A percentile compares a stretch with the other conserved stretches of the same genome.
Evolutionary conservation across 805 yeast species (phyloP).

Genomic region (Metschnikowia noctiluminum): DNA sequence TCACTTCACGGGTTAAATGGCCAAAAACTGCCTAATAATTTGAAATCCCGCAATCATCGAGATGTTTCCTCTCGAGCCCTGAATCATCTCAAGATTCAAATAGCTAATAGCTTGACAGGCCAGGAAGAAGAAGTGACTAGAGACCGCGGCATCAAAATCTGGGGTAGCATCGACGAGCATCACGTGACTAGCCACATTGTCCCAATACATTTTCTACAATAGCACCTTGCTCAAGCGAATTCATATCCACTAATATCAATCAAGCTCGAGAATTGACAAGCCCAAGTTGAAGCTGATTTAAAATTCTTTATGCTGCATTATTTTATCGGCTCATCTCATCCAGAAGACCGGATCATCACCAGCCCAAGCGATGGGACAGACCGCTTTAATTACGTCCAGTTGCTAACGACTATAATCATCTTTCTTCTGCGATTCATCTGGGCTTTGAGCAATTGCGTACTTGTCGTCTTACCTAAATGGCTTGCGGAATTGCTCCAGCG

Average conservation of each 20-base stretch:
- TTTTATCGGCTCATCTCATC: not conserved
- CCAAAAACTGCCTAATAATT: too few species aligned
- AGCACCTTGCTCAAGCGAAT: not conserved
- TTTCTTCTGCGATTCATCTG: conserved; percentile 22
- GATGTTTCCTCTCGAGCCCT: too few species aligned
- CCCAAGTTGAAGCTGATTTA: too few species aligned
- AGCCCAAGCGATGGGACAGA: not conserved
- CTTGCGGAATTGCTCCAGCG: conserved; percentile 33
- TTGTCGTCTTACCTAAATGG: conserved; percentile 12
- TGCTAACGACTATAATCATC: conserved; percentile 4
- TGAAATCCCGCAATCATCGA: too few species aligned
- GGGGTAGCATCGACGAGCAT: conserved; percentile 1
- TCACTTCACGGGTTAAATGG: too few species aligned
- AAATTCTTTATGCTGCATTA: not conserved
- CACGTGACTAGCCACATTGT: conserved; percentile 2
- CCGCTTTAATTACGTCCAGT: conserved; percentile 1
- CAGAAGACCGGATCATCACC: not conserved
- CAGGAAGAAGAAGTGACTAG: too few species aligned
- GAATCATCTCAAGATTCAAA: too few species aligned
- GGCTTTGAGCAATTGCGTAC: conserved; percentile 15
- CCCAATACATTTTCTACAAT: not conserved
- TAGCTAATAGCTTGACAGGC: too few species aligned
- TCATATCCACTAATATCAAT: too few species aligned
- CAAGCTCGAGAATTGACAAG: too few species aligned
- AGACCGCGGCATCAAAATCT: not conserved